Evolutionary conservation across 2,329 filamentous ascomycete species (phyloP).

Genomic region (Stachybotrys chlorohalonatus): DNA sequence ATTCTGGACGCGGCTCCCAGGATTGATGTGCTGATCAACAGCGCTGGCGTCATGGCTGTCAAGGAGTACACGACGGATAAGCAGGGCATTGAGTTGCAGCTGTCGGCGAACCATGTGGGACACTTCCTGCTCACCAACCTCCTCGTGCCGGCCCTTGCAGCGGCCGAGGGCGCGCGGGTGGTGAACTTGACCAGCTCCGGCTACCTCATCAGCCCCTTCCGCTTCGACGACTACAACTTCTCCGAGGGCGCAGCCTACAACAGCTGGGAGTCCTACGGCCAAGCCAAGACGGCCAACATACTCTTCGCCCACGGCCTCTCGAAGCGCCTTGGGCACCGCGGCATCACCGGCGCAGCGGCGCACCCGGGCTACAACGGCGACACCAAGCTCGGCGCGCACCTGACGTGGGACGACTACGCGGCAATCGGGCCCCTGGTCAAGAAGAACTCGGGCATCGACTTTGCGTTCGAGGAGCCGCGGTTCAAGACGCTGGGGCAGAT

Average conservation of each 20-base stretch:
- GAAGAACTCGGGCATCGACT: background rate
- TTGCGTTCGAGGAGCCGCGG: constrained; percentile 1
- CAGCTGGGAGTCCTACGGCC: constrained; percentile 13
- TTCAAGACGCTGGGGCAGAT: constrained; percentile 6
- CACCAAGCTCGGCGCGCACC: constrained; percentile 3
- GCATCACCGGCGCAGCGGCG: constrained; percentile 5
- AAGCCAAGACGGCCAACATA: constrained; percentile 19
- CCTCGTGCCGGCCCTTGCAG: constrained; percentile 19
- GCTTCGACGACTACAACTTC: constrained; percentile 35
- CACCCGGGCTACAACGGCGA: constrained; percentile 10
- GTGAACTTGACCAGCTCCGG: constrained; percentile 36
- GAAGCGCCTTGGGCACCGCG: constrained; percentile 2
- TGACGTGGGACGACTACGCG: background rate
- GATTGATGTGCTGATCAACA: constrained; percentile 8
- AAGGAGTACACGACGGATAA: constrained; percentile 1
- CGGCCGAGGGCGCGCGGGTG: constrained; percentile 18
- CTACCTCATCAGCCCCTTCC: constrained; percentile 29
- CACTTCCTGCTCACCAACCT: constrained; percentile 31
- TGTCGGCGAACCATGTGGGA: constrained; percentile 27
- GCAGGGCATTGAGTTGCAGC: constrained; percentile 6
- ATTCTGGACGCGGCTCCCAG: background rate
- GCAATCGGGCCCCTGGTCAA: background rate
- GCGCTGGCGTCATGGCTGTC: constrained; percentile 4
- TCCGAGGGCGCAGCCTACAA: constrained; percentile 8
- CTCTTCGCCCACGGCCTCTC: constrained; percentile 10